Evolutionary conservation across 176 grass and related monocot genomes (phyloP), one percentile per base, ranked within the genome.

Genomic region (Oryza brachyantha): DNA sequence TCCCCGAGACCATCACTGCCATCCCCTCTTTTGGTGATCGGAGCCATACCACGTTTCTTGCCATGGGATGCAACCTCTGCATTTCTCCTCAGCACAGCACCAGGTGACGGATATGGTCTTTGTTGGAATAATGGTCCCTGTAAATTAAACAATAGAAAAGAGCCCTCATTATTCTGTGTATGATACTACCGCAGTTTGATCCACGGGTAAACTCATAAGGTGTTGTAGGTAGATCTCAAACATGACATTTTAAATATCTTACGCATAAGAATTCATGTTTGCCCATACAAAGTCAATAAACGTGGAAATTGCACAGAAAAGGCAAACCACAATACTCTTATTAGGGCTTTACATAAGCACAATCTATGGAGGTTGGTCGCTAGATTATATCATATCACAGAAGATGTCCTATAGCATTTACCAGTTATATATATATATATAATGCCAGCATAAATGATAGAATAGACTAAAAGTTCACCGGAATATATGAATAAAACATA

Each of bases 71-170:
- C 96, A 17, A 89, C 83, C 78, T 99, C 92, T 0, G 96, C 96
- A 87, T 91, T 99, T 87, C 88, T 95, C 74, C 96, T 87, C 66
- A 95, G 37, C 37, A 95, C 92, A 24, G 90, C 96, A 72, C 96
- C 96, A 12, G 96, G 96, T 21, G 96, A 99, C 54, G 92, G 92
- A 75, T 99, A 95, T 1, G 96, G 90, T 60, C 96, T 91, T 89
- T 95, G 96, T 85, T 99, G 96, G 79, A 99, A 99, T 39, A 99
- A 74, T 76, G 92, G 96, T 26, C 96, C 90, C 90, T 99, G 78
- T 48, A 79, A 76, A 60, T 59, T 17, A 66, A 72, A 72, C 13
- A 63, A 14, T 29, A 50, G 39, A 79, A 81, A 81, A 29, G 11
- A 84, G 4, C 13, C 6, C 9, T 76, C 57, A 0, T 72, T 22